A percentile compares a stretch with the other conserved stretches of the same genome.
phyloP scores from a whole-genome alignment of 371 early-diverging fungal genomes.

The Rhizopus arrhizus region DNA sequence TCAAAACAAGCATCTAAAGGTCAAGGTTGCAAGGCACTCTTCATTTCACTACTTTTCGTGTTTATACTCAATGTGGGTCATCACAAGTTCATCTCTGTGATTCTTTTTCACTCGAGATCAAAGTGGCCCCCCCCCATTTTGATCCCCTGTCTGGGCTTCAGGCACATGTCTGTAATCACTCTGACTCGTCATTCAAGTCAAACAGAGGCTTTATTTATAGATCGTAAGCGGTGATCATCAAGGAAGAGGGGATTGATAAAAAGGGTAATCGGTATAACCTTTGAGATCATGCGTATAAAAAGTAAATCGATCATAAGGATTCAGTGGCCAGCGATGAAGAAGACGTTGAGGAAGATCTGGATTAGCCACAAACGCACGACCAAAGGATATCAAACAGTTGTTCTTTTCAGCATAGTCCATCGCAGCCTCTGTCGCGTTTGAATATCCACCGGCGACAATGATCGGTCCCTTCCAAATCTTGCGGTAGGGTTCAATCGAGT shows the following conservation, averaged over 20 bases:
- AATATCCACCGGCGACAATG: conserved; percentile 40
- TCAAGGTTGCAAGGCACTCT: too few species aligned
- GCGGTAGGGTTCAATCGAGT: conserved; percentile 32
- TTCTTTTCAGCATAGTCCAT: conserved; percentile 17
- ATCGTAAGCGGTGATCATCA: too few species aligned
- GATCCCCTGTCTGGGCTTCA: too few species aligned
- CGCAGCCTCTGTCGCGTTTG: conserved; percentile 12
- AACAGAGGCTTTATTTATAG: too few species aligned
- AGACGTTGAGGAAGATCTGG: conserved; percentile 30
- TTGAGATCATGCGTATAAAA: conserved; percentile 23
- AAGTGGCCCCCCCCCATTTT: too few species aligned
- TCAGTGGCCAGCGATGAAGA: conserved; percentile 11
- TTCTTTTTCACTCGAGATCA: too few species aligned
- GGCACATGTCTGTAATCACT: too few species aligned
- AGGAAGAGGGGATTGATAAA: background rate
- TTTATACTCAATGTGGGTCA: too few species aligned
- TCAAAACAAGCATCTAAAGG: too few species aligned
- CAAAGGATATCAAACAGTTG: conserved; percentile 22
- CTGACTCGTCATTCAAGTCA: too few species aligned
- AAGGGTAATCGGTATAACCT: conserved; percentile 26
- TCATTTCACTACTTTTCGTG: too few species aligned
- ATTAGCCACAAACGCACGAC: conserved; percentile 26
- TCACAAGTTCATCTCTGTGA: too few species aligned
- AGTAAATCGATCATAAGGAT: conserved; percentile 14
- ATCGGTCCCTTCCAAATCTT: conserved; percentile 36